These are phyloP conservation scores for Geotrichum cucujoidarum DNA, from an alignment of 1,139 yeast genomes.

Conservation along the genomic window DNA sequence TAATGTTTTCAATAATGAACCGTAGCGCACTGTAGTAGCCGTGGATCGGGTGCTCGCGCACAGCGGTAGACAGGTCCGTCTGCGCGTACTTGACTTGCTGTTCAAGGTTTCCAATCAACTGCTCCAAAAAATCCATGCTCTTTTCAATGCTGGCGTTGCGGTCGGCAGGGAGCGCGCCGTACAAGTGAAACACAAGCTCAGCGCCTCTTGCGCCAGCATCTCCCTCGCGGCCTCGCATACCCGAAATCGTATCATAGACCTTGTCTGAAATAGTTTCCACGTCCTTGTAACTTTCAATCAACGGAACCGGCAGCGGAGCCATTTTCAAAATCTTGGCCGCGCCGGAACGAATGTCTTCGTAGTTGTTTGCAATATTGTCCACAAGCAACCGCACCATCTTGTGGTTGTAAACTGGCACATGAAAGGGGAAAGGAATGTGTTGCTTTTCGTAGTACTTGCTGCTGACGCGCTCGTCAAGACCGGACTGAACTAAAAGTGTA, in stretches of 20 bases:
- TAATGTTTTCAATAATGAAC: conserved; percentile 41
- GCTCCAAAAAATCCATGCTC: conserved; percentile 33
- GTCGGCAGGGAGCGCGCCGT: conserved; percentile 22
- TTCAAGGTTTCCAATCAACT: conserved; percentile 36
- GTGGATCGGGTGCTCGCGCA: conserved; percentile 50
- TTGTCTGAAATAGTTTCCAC: conserved; percentile 36
- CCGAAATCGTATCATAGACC: conserved; percentile 46
- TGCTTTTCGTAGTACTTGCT: conserved; percentile 40
- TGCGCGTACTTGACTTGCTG: conserved; percentile 33
- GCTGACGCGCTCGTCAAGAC: conserved; percentile 48
- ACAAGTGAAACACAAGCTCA: conserved; percentile 42
- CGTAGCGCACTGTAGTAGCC: conserved; percentile 59
- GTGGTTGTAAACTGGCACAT: conserved; percentile 42
- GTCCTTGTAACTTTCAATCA: conserved; percentile 26
- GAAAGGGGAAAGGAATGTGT: conserved; percentile 43
- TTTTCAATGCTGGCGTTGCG: conserved; percentile 20
- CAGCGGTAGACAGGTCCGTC: conserved; percentile 41
- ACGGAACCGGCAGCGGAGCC: conserved; percentile 41
- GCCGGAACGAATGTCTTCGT: conserved; percentile 63
- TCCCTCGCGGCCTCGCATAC: conserved; percentile 63
- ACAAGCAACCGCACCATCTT: conserved; percentile 46
- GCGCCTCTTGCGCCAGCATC: conserved; percentile 77
- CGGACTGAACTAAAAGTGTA: conserved; percentile 47
- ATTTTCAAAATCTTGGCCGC: conserved; percentile 48
- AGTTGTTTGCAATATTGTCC: conserved; percentile 62